Conservation (phyloP, 2,329 filamentous ascomycete genomes). For the Raffaelea arxii region DNA sequence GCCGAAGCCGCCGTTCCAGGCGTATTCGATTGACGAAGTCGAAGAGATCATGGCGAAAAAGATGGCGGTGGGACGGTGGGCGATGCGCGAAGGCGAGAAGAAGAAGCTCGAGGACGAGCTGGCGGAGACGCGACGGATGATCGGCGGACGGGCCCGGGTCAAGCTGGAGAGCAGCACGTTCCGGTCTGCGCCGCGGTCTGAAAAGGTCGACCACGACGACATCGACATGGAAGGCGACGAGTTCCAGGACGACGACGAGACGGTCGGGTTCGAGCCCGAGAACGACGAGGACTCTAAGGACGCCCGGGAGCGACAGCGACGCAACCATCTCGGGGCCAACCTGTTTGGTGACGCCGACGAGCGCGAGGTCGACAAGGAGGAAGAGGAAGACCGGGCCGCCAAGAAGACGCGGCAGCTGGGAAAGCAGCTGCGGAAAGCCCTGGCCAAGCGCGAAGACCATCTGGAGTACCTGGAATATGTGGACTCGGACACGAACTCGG, state of each 20-base stretch:
- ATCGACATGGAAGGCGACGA: slow-evolving; percentile 59
- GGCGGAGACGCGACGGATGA: slow-evolving; percentile 43
- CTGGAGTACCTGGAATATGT: slow-evolving; percentile 80
- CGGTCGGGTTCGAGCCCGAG: slow-evolving; percentile 62
- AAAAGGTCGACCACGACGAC: slow-evolving; percentile 62
- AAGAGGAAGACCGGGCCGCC: slow-evolving; percentile 59
- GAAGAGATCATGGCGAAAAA: slow-evolving; percentile 77
- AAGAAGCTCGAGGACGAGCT: slow-evolving; percentile 48
- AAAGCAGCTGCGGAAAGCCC: slow-evolving; percentile 68
- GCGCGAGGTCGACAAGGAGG: slow-evolving; percentile 61
- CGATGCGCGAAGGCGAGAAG: slow-evolving; percentile 59
- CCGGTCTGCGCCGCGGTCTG: slow-evolving; percentile 47
- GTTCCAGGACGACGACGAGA: slow-evolving; percentile 85
- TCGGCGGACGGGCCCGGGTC: slow-evolving; percentile 47
- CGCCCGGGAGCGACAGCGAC: slow-evolving; percentile 61
- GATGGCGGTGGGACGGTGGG: slow-evolving; percentile 68
- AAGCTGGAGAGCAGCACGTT: slow-evolving; percentile 61
- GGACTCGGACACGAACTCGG: slow-evolving; percentile 64
- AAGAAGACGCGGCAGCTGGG: slow-evolving; percentile 62
- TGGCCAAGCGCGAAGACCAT: slow-evolving; percentile 79
- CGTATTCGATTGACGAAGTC: slow-evolving; percentile 72
- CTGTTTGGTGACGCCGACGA: slow-evolving; percentile 66
- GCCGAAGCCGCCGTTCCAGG: slow-evolving; percentile 68
- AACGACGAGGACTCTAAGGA: slow-evolving; percentile 74
- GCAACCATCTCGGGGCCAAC: slow-evolving; percentile 79